Evolutionary conservation across 805 yeast genomes (phyloP).

Genomic region (Ogataea degrootiae): DNA sequence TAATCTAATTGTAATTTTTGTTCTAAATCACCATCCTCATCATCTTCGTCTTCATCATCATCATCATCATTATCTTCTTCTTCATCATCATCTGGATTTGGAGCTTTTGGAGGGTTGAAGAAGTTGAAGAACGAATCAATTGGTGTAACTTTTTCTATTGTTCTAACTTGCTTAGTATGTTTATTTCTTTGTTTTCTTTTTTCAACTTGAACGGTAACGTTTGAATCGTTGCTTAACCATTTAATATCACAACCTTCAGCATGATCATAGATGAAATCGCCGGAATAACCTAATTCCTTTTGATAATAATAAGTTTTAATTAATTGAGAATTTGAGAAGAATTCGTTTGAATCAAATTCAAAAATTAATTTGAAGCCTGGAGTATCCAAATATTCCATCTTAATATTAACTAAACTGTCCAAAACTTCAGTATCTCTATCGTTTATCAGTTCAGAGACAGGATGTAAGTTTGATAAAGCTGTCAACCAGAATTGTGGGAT

Average conservation of each 20-base stretch:
- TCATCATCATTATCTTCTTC: conserved; percentile 51
- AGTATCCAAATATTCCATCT: conserved; percentile 69
- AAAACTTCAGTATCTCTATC: conserved; percentile 89
- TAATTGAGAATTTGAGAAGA: conserved; percentile 66
- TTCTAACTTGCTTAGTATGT: conserved; percentile 92
- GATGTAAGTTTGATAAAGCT: conserved; percentile 80
- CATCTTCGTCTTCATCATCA: conserved; percentile 38
- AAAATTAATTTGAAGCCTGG: conserved; percentile 90
- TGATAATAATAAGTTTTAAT: conserved; percentile 90
- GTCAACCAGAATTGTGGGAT: conserved; percentile 97
- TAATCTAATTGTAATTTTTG: conserved; percentile 86
- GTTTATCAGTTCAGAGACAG: conserved; percentile 77
- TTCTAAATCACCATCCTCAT: conserved; percentile 71
- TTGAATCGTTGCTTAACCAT: conserved; percentile 77
- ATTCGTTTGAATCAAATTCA: conserved; percentile 72
- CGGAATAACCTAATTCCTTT: conserved; percentile 88
- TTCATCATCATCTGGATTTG: conserved; percentile 40
- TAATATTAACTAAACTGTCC: conserved; percentile 60
- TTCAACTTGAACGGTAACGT: conserved; percentile 83
- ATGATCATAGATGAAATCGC: conserved; percentile 95
- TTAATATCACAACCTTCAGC: conserved; percentile 86
- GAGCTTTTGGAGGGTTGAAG: conserved; percentile 87
- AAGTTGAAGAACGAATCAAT: conserved; percentile 92
- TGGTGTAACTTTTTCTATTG: conserved; percentile 92
- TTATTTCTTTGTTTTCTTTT: conserved; percentile 97